These are phyloP conservation scores for Silene conica DNA, from an alignment of 148 eudicot genomes.

Conservation along the genomic window DNA sequence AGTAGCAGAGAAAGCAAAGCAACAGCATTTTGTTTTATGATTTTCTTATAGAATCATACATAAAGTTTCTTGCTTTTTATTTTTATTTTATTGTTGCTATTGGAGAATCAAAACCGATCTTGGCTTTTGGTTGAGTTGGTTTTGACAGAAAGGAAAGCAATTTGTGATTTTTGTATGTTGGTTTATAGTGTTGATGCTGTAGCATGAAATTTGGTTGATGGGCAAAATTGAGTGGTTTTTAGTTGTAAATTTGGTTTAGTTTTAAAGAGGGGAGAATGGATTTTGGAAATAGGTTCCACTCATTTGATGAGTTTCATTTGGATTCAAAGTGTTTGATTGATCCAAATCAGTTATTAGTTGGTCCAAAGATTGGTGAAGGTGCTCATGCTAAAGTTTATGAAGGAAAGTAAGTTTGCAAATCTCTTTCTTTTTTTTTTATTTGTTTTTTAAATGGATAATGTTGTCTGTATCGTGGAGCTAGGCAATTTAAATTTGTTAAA, in stretches of 20 bases:
- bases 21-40: slow-evolving; percentile 18
- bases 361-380: slow-evolving; percentile 52
- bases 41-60: background rate
- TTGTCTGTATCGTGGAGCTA: background rate
- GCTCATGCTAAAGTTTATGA: slow-evolving; percentile 53
- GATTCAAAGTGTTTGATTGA: slow-evolving; percentile 45
- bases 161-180: slow-evolving; percentile 7
- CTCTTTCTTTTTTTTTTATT: background rate
- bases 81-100: too few species aligned
- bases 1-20: slow-evolving; percentile 2
- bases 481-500: slow-evolving; percentile 3
- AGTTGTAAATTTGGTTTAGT: slow-evolving; percentile 14
- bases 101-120: too few species aligned
- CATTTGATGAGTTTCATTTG: slow-evolving; percentile 36
- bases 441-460: background rate
- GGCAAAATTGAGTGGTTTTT: slow-evolving; percentile 9
- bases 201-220: slow-evolving; percentile 15
- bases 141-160: background rate
- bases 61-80: background rate
- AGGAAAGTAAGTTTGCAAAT: slow-evolving; percentile 39
- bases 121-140: too few species aligned
- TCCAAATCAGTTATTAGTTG: slow-evolving; percentile 47
- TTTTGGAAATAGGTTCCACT: slow-evolving; percentile 31
- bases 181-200: slow-evolving; percentile 3
- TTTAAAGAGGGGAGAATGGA: slow-evolving; percentile 26